phyloP scores from a whole-genome alignment of 768 basidiomycete genomes.

The Termitomyces sp. region DNA sequence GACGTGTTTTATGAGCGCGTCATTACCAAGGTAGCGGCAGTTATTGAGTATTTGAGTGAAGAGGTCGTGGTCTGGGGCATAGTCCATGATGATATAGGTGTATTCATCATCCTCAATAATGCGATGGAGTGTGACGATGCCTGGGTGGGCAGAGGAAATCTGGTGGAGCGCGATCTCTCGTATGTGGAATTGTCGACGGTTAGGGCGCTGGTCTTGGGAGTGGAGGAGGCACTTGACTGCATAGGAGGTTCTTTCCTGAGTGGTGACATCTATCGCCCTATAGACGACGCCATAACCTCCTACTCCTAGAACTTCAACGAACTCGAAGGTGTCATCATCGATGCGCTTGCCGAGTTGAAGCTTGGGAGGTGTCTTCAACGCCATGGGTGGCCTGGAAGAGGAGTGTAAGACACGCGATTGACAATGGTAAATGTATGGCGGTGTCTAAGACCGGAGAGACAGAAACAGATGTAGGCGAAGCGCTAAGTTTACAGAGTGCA shows the following conservation, averaged over 20 bases:
- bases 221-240: conserved; percentile 91
- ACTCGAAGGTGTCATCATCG: conserved; percentile 77
- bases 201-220: conserved; percentile 38
- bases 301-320: conserved; percentile 83
- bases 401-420: conserved; percentile 1
- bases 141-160: conserved; percentile 68
- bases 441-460: conserved; percentile 1
- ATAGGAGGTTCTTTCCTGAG: conserved; percentile 52
- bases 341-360: conserved; percentile 75
- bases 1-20: conserved; percentile 80
- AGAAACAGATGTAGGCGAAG: background rate
- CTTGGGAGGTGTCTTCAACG: conserved; percentile 21
- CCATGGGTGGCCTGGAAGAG: conserved; percentile 9
- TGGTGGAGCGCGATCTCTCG: conserved; percentile 85
- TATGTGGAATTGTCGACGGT: conserved; percentile 74
- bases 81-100: conserved; percentile 94
- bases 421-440: background rate
- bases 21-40: conserved; percentile 79
- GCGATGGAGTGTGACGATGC: conserved; percentile 86
- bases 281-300: conserved; percentile 97
- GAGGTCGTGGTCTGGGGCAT: conserved; percentile 85
- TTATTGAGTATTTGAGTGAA: conserved; percentile 85
- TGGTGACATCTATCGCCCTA: conserved; percentile 66
- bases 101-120: conserved; percentile 78
- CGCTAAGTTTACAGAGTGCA: background rate